Evolutionary conservation across 202 grass and related monocot genomes (phyloP).

Genomic region (Setaria italica): DNA sequence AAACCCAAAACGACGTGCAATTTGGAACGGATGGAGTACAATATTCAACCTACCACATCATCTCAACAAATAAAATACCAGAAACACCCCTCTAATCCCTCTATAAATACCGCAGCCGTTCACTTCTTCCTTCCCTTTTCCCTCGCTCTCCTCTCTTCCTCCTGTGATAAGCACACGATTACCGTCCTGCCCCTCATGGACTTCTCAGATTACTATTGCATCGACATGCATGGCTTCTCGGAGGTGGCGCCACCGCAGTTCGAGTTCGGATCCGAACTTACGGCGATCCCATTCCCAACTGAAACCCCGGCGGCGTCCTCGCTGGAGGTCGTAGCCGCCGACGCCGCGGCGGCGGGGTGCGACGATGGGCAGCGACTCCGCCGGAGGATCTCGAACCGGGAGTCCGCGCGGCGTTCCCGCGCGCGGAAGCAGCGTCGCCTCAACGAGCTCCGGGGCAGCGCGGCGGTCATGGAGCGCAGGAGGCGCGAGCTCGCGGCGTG

Average conservation of each 20-base stretch:
- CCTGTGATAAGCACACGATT: background rate
- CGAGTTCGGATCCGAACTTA: slow-evolving; percentile 8
- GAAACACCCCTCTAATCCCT: background rate
- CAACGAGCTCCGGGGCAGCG: slow-evolving; percentile 44
- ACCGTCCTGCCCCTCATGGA: slow-evolving; percentile 36
- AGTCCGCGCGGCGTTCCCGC: slow-evolving; percentile 72
- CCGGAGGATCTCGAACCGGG: slow-evolving; percentile 80
- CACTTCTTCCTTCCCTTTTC: slow-evolving; percentile 73
- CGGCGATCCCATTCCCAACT: background rate
- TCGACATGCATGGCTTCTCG: slow-evolving; percentile 12
- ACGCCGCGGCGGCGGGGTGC: background rate
- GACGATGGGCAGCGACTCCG: slow-evolving; percentile 44
- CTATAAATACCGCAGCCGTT: slow-evolving; percentile 69
- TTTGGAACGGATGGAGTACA: background rate
- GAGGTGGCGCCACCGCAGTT: background rate
- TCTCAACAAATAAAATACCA: background rate
- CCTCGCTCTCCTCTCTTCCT: slow-evolving; percentile 13
- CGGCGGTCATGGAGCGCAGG: slow-evolving; percentile 32
- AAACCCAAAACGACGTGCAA: too few species aligned
- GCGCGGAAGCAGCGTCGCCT: slow-evolving; percentile 66
- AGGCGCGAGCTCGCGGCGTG: slow-evolving; percentile 44
- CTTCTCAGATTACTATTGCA: background rate
- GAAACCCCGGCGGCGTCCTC: background rate
- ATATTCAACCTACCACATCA: background rate
- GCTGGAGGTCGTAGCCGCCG: background rate